These are phyloP conservation scores for Sophora flavescens DNA, from an alignment of 306 rosid species.

Conservation along the genomic window DNA sequence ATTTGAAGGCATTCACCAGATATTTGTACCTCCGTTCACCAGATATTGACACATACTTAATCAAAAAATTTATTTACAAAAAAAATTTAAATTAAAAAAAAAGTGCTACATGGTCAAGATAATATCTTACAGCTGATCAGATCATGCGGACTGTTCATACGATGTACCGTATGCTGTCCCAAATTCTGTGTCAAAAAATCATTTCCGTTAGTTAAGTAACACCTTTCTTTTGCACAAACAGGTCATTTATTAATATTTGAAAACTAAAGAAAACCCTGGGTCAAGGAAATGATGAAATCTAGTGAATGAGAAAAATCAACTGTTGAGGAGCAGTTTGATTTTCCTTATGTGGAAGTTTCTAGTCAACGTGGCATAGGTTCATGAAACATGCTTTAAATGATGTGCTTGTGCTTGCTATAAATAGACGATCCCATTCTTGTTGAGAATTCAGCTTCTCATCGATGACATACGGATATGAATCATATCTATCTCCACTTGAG, in stretches of 20 bases:
- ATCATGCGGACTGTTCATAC: too few relatives aligned
- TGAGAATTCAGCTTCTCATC: conserved; percentile 31
- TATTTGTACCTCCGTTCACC: too few relatives aligned
- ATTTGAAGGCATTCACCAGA: too few relatives aligned
- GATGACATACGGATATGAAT: conserved; percentile 19
- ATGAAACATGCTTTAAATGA: conserved; percentile 45
- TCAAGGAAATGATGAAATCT: conserved; percentile 35
- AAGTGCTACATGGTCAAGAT: too few relatives aligned
- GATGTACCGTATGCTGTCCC: too few relatives aligned
- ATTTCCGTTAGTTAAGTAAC: not conserved
- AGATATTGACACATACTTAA: too few relatives aligned
- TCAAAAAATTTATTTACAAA: too few relatives aligned
- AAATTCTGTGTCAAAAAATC: too few relatives aligned
- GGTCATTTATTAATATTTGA: not conserved
- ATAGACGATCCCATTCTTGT: conserved; percentile 39
- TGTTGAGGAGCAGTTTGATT: conserved; percentile 29
- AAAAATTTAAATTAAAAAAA: too few relatives aligned
- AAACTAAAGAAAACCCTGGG: not conserved
- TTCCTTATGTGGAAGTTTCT: conserved; percentile 4
- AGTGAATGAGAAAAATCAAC: conserved; percentile 8
- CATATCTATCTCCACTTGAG: not conserved
- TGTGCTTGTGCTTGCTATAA: conserved; percentile 41
- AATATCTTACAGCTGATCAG: too few relatives aligned
- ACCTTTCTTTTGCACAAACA: not conserved
- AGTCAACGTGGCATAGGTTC: conserved; percentile 43